Percentiles rank a stretch among this genome's conserved stretches.
Evolutionary conservation across 1,284 basidiomycete genomes (phyloP).

Genomic region (Bjerkandera adusta): DNA sequence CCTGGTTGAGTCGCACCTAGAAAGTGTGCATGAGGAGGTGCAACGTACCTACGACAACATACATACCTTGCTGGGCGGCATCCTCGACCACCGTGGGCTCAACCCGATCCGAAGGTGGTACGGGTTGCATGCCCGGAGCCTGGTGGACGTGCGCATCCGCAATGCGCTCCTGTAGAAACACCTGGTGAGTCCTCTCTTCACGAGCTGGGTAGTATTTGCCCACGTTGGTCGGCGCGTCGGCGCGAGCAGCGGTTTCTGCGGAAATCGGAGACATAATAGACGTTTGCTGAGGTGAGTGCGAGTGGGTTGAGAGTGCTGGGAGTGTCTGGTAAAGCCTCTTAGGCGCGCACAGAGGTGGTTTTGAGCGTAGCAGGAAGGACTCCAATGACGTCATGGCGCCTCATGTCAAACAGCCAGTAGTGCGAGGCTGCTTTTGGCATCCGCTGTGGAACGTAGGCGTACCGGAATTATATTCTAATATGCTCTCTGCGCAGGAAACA

Average conservation of each 20-base stretch:
- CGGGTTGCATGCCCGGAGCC: neutral
- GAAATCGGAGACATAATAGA: slow-evolving; percentile 11
- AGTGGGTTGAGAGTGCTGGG: neutral
- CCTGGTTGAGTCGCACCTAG: slow-evolving; percentile 18
- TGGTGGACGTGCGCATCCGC: slow-evolving; percentile 7
- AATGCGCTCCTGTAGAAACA: neutral
- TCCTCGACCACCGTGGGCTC: slow-evolving; percentile 12
- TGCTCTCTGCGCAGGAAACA: too few species aligned
- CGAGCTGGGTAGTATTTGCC: neutral
- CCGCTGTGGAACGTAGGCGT: slow-evolving; percentile 2
- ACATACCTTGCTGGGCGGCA: slow-evolving; percentile 17
- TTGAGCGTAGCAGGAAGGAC: too few species aligned
- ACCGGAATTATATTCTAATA: too few species aligned
- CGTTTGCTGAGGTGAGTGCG: neutral
- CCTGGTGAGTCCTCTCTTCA: neutral
- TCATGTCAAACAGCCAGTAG: neutral
- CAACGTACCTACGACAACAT: neutral
- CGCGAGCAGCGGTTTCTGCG: slow-evolving; percentile 15
- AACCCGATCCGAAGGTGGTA: slow-evolving; percentile 13
- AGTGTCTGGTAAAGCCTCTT: too few species aligned
- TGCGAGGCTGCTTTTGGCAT: neutral
- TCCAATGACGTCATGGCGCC: slow-evolving; percentile 2
- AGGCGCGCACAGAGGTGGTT: too few species aligned
- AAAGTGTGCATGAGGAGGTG: neutral
- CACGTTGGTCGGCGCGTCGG: slow-evolving; percentile 11